Evolutionary conservation across 2,329 filamentous ascomycete species (phyloP).

Genomic region (Xylaria hypoxylon): DNA sequence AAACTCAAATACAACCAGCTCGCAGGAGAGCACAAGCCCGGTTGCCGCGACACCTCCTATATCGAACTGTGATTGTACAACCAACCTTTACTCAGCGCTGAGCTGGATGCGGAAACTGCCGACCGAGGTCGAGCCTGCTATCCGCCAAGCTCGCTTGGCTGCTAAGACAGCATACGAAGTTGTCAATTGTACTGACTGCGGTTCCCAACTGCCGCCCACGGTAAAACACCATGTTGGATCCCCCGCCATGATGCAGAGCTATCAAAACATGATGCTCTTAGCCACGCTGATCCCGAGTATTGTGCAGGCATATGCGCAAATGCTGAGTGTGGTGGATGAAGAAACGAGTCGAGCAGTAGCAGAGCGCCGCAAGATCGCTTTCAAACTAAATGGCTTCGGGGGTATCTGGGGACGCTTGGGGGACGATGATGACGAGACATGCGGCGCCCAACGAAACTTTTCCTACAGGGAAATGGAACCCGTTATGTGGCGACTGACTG

Average conservation of each 20-base stretch:
- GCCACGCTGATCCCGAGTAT: conserved; percentile 68
- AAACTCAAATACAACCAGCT: conserved; percentile 41
- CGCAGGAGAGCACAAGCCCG: conserved; percentile 41
- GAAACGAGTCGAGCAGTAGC: conserved; percentile 60
- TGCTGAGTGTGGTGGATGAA: conserved; percentile 66
- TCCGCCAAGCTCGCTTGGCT: conserved; percentile 61
- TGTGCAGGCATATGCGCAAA: conserved; percentile 67
- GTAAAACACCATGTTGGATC: conserved; percentile 30
- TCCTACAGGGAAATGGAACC: conserved; percentile 63
- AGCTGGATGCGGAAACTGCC: conserved; percentile 63
- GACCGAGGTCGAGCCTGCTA: conserved; percentile 58
- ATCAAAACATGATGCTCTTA: conserved; percentile 70
- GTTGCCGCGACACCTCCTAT: conserved; percentile 12
- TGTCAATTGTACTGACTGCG: conserved; percentile 64
- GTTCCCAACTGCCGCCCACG: conserved; percentile 52
- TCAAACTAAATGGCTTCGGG: conserved; percentile 61
- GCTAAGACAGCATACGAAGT: conserved; percentile 63
- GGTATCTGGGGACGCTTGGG: conserved; percentile 58
- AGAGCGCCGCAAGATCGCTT: conserved; percentile 57
- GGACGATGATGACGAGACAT: conserved; percentile 32
- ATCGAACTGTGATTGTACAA: conserved; percentile 60
- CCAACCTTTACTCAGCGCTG: conserved; percentile 63
- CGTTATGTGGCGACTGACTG: conserved; percentile 63
- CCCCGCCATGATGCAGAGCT: conserved; percentile 59
- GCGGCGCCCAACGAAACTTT: conserved; percentile 50